Evolutionary conservation across 768 basidiomycete genomes (phyloP).

Genomic region (Rickenella mellea): DNA sequence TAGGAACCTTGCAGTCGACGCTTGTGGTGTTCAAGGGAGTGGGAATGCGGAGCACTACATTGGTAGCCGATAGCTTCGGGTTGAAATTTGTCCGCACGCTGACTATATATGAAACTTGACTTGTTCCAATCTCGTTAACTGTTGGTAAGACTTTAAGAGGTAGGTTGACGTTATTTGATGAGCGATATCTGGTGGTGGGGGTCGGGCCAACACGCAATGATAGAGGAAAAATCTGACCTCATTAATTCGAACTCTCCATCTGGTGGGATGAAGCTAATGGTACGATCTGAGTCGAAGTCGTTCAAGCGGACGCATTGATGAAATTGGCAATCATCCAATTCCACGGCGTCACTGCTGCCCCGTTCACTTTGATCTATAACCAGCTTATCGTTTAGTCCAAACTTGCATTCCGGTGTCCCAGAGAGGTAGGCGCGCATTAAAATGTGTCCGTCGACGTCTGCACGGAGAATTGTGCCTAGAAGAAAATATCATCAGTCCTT

Average conservation of each 20-base stretch:
- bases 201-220: no score
- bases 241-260: conserved; percentile 99
- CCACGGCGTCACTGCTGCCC: conserved; percentile 63
- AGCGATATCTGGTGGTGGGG: conserved; percentile 86
- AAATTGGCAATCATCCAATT: conserved; percentile 96
- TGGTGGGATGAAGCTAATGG: conserved; percentile 95
- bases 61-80: conserved; percentile 86
- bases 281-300: conserved; percentile 88
- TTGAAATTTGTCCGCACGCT: conserved; percentile 85
- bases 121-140: conserved; percentile 87
- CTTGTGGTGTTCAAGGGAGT: conserved; percentile 92
- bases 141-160: conserved; percentile 86
- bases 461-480: conserved; percentile 79
- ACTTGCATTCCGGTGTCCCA: conserved; percentile 97
- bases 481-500: conserved; percentile 2
- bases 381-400: conserved; percentile 96
- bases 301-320: conserved; percentile 95
- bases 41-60: conserved; percentile 87
- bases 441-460: conserved; percentile 96
- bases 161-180: conserved; percentile 92
- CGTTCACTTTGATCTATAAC: conserved; percentile 81
- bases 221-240: conserved; percentile 45
- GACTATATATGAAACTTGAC: conserved; percentile 84
- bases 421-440: conserved; percentile 96
- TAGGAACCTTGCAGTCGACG: conserved; percentile 85